Percentiles rank a stretch among this genome's conserved stretches.
Conservation (phyloP, 305 asterid species). For the Fraxinus sp. region DNA sequence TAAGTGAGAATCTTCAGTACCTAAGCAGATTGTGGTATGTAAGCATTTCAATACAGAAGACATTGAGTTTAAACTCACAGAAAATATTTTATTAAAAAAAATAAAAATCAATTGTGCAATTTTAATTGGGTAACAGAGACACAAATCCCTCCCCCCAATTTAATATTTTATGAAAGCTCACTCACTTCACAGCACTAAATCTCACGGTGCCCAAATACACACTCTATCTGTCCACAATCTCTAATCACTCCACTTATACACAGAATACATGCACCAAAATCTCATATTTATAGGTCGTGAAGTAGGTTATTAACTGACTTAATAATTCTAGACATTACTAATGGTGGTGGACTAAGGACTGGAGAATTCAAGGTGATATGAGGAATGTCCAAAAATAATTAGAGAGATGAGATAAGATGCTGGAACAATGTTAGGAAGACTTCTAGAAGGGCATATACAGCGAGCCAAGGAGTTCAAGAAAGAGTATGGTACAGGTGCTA, state of each 20-base stretch:
- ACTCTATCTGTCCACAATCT: neutral
- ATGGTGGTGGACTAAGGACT: neutral
- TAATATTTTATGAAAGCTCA: neutral
- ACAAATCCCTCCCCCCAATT: neutral
- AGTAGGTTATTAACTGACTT: neutral
- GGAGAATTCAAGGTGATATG: neutral
- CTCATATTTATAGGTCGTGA: neutral
- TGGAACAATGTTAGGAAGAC: slow-evolving; percentile 85
- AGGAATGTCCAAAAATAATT: neutral
- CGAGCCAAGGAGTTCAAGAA: slow-evolving; percentile 82
- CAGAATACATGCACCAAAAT: neutral
- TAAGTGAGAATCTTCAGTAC: neutral
- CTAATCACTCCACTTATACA: neutral
- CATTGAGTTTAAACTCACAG: neutral
- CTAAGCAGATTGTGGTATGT: neutral
- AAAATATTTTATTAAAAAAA: neutral
- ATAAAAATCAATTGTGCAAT: neutral
- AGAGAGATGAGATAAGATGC: slow-evolving; percentile 22
- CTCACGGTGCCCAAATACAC: neutral
- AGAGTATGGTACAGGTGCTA: slow-evolving; percentile 33
- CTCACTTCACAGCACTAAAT: neutral
- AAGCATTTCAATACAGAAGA: neutral
- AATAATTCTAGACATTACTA: neutral
- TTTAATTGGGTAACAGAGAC: neutral
- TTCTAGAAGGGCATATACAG: slow-evolving; percentile 70